A percentile compares a stretch with the other conserved stretches of the same genome.
Evolutionary conservation across 2,329 filamentous ascomycete species (phyloP).

Genomic region (Fusarium sacchari): DNA sequence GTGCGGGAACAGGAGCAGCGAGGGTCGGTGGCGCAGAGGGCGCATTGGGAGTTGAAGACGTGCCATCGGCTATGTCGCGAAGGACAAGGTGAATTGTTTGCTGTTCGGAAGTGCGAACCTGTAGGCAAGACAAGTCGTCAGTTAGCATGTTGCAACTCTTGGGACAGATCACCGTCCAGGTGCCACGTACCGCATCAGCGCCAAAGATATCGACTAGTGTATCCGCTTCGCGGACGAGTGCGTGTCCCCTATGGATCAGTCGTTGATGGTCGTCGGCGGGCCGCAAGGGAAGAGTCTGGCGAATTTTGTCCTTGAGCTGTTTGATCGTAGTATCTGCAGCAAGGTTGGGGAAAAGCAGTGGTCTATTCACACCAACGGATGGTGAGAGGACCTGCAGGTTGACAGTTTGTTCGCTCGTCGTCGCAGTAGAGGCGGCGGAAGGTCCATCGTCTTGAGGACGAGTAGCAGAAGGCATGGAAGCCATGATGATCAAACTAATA

Average conservation of each 20-base stretch:
- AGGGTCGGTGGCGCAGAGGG: slow-evolving; percentile 25
- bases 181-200: slow-evolving; percentile 56
- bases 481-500: slow-evolving; percentile 49
- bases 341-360: slow-evolving; percentile 60
- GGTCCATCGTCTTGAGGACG: slow-evolving; percentile 37
- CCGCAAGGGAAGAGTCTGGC: slow-evolving; percentile 59
- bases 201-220: slow-evolving; percentile 68
- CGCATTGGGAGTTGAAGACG: slow-evolving; percentile 39
- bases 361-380: slow-evolving; percentile 62
- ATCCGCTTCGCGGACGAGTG: slow-evolving; percentile 64
- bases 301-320: slow-evolving; percentile 68
- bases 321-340: slow-evolving; percentile 63
- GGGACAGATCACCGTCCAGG: neutral
- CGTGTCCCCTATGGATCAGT: slow-evolving; percentile 68
- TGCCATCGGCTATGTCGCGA: slow-evolving; percentile 51
- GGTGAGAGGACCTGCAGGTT: slow-evolving; percentile 70
- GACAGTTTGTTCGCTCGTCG: slow-evolving; percentile 54
- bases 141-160: slow-evolving; percentile 36
- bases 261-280: slow-evolving; percentile 66
- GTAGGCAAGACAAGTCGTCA: neutral
- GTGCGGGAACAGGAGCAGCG: slow-evolving; percentile 6
- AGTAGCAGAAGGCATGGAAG: slow-evolving; percentile 49
- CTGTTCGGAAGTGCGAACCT: slow-evolving; percentile 58
- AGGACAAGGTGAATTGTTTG: slow-evolving; percentile 66
- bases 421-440: slow-evolving; percentile 21